Base-by-base conservation (phyloP, 495 filamentous ascomycete genomes). In the Monascus purpureus region DNA sequence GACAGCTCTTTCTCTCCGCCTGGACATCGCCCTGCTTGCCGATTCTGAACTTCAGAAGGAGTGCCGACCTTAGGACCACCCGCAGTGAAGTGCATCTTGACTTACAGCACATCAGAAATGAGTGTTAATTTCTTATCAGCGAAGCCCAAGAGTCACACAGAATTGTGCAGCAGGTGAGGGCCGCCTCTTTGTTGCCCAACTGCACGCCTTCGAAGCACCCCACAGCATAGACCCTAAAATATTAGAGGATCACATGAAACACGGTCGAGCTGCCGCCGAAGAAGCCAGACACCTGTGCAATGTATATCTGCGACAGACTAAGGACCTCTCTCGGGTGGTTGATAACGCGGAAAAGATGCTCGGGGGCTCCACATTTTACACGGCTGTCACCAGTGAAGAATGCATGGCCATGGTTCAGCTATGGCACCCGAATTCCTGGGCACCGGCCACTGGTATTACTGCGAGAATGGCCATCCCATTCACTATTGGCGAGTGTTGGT, bases 351-450 rank as follows among this genome's bases (percentile, higher is more conserved):
- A 57, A 29, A 46, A 45, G 13, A 55, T 66, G 38, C 34, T 67
- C 18, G 12, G n/a, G 13, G 30, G 43, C 12, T 31, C 45, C 17
- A 56, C 47, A 8, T 65, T 67, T 41, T 64, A 67, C 45, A 42
- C 43, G 8, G 33, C 50, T 9, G 56, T 71, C 14, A 63, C 50
- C n/a, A 65, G 54, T 32, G 52, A 55, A 16, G 61, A 70, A 38
- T 56, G 59, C 17, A 45, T 52, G 15, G 57, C 55, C 25, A 51
- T 75, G 8, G 59, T 70, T 23, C 43, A 1, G 69, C 65, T 4
- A 76, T 76, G 71, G 36, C 56, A 4, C 35, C 29, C 0, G 62
- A 64, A n/a, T n/a, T n/a, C n/a, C n/a, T n/a, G n/a, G n/a, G n/a
- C n/a, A n/a, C n/a, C n/a, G n/a, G n/a, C n/a, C n/a, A n/a, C n/a